Conservation (phyloP, 176 grass and related monocot genomes). For the Themeda triandra region DNA sequence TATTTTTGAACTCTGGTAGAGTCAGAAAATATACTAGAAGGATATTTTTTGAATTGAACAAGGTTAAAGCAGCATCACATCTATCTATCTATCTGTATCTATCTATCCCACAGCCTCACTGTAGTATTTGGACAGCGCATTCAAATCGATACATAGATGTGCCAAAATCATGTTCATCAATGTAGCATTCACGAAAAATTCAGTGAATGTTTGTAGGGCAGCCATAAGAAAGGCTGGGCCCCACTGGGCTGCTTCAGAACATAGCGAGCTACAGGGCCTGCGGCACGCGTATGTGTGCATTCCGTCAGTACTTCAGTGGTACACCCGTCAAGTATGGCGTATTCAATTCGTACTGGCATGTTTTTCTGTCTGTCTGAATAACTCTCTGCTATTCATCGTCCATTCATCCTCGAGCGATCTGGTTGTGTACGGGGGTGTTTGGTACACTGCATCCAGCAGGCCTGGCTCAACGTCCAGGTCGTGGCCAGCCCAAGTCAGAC, state of each 20-base stretch:
- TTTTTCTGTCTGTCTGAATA: neutral
- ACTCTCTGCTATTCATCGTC: neutral
- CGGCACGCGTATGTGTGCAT: neutral
- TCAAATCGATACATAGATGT: constrained; percentile 46
- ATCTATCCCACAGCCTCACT: neutral
- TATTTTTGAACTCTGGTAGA: no score
- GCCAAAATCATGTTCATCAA: constrained; percentile 51
- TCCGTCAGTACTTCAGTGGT: no score
- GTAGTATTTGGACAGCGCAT: constrained; percentile 43
- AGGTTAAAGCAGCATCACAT: neutral
- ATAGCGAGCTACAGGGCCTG: neutral
- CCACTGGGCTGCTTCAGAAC: constrained; percentile 24
- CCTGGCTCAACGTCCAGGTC: no score
- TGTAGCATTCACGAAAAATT: constrained; percentile 41
- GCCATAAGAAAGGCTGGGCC: constrained; percentile 23
- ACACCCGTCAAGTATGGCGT: neutral
- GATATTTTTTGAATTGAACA: neutral
- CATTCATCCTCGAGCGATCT: neutral
- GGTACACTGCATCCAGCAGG: no score
- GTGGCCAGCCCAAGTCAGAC: no score
- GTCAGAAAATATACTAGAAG: neutral
- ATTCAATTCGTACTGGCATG: neutral
- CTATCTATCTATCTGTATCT: neutral
- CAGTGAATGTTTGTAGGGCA: constrained; percentile 47
- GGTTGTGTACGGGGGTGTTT: no score